phyloP scores from a whole-genome alignment of 805 yeast genomes.

The Ogataea paraovalis region DNA sequence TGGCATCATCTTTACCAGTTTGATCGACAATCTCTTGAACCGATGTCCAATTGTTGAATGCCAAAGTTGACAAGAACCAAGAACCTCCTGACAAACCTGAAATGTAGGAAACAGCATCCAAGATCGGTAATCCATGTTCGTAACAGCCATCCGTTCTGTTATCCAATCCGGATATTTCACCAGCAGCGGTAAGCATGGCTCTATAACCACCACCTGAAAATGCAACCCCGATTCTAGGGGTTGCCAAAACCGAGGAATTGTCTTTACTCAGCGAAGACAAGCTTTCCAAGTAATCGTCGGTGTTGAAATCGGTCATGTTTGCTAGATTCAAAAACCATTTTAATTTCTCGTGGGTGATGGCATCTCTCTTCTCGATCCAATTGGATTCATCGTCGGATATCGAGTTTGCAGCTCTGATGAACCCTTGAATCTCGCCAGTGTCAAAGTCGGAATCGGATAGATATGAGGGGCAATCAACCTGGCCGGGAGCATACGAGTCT shows the following conservation, averaged over 20 bases:
- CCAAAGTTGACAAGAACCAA: conserved; percentile 72
- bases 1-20: conserved; percentile 35
- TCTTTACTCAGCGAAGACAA: conserved; percentile 16
- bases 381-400: conserved; percentile 44
- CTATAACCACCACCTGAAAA: conserved; percentile 89
- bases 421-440: conserved; percentile 17
- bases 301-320: conserved; percentile 45
- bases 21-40: conserved; percentile 53
- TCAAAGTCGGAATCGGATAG: conserved; percentile 15
- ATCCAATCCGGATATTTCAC: conserved; percentile 75
- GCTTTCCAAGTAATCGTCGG: conserved; percentile 36
- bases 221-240: conserved; percentile 50
- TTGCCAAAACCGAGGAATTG: conserved; percentile 33
- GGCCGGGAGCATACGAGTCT: conserved; percentile 58
- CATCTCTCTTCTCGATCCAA: conserved; percentile 51
- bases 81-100: conserved; percentile 83
- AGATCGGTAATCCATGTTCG: conserved; percentile 62
- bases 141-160: conserved; percentile 56
- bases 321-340: conserved; percentile 43
- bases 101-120: conserved; percentile 67
- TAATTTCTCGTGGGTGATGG: conserved; percentile 42
- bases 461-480: conserved; percentile 48
- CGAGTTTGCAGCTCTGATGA: conserved; percentile 43
- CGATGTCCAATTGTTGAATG: conserved; percentile 67
- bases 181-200: conserved; percentile 85